phyloP scores from a whole-genome alignment of 2,329 filamentous ascomycete genomes.

The Penicillium sumatraense region DNA sequence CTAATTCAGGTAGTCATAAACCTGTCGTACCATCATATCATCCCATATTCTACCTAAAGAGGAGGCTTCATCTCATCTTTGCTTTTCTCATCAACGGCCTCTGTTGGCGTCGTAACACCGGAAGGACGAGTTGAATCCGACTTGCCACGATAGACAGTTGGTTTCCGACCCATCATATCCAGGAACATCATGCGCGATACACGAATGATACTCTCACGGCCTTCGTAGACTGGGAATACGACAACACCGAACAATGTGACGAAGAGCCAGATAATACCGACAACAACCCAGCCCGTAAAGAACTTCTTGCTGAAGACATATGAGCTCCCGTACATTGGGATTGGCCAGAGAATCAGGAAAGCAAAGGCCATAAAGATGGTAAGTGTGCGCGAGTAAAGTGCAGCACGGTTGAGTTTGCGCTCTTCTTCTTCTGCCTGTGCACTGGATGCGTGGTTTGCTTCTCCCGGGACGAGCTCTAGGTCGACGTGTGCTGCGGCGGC shows the following conservation, averaged over 20 bases:
- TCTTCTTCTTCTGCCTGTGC: conserved; percentile 51
- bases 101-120: conserved; percentile 54
- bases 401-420: conserved; percentile 58
- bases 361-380: conserved; percentile 70
- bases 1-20: conserved; percentile 1
- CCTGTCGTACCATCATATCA: conserved; percentile 5
- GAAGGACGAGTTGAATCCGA: conserved; percentile 49
- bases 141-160: conserved; percentile 38
- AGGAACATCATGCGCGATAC: conserved; percentile 65
- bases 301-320: conserved; percentile 84
- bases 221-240: conserved; percentile 80
- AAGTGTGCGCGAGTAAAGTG: conserved; percentile 58
- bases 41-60: conserved; percentile 9
- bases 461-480: conserved; percentile 65
- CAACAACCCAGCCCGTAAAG: conserved; percentile 79
- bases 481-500: conserved; percentile 67
- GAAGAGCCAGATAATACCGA: conserved; percentile 81
- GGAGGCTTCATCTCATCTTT: conserved; percentile 15
- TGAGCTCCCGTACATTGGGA: conserved; percentile 82
- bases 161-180: conserved; percentile 58
- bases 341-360: conserved; percentile 83
- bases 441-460: conserved; percentile 36
- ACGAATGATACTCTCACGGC: conserved; percentile 66
- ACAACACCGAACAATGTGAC: conserved; percentile 74
- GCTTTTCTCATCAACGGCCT: conserved; percentile 43